Evolutionary conservation across 2,329 filamentous ascomycete species (phyloP), one percentile per base, ranked within the genome.

Genomic region (Fusarium nygamai): DNA sequence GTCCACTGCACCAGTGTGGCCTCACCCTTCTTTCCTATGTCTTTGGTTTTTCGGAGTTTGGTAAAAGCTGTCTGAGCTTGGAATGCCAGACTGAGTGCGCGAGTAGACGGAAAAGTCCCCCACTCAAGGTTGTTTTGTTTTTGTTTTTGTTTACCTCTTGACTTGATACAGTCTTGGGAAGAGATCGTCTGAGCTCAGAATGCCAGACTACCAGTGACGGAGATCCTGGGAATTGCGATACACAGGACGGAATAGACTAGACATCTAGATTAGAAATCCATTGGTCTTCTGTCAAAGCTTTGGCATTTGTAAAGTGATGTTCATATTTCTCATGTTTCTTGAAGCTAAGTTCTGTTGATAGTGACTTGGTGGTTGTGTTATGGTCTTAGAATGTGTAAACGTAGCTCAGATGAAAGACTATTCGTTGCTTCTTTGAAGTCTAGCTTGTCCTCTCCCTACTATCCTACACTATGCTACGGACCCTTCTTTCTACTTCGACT

Each of bases 1-100:
- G 16, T 29, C 3, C 20, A 20, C 9, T 8, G 0, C 17, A 24
- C 9, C 1, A 34, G 0, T 34, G 29, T 5, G 16, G 7, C 14
- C 8, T 24, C 31, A 13, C 4, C 10, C 5, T 0, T 8, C 7
- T 34, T 58, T 24, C 17, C 12, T 27, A 8, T 51, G 31, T 20
- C 6, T n/a, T 31, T 14, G 22, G 4, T 29, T 46, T 20, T 48
- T 41, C 24, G 54, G 66, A 67, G 50, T 68, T 62, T 41, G 31
- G 38, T 38, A 44, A 41, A 31, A 17, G 11, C 4, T 34, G 47
- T 61, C 53, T 67, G 31, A 61, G 63, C 54, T 14, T 27, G 27
- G 22, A 61, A 27, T 67, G 29, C 13, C 29, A 67, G 62, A 66
- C 41, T 2, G 19, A 27, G 50, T 53, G 50, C 19, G 33, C n/a